Evolutionary conservation across 1,139 yeast species (phyloP).

Genomic region (Eremothecium coryli): DNA sequence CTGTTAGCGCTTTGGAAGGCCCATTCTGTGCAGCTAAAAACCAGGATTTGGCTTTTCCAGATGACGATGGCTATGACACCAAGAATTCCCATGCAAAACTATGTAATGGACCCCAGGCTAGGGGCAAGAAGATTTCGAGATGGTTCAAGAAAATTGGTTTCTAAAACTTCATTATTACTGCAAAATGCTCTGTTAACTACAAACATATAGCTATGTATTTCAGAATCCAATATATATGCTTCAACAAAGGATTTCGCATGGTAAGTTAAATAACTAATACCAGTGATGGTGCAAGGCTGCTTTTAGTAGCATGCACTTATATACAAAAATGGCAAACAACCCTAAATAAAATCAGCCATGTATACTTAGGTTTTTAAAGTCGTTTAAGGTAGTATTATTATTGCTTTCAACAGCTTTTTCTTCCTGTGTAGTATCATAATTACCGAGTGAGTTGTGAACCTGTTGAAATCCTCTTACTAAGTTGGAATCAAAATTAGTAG

Average conservation of each 20-base stretch:
- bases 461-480: conserved; percentile 9
- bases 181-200: no score
- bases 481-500: conserved; percentile 12
- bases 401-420: conserved; percentile 2
- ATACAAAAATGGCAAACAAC: no score
- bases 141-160: conserved; percentile 2
- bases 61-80: conserved; percentile 1
- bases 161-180: no score
- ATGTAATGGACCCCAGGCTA: background rate
- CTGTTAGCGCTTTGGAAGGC: background rate
- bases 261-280: no score
- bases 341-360: background rate
- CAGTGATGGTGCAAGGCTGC: no score
- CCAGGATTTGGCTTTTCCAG: background rate
- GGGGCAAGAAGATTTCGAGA: background rate
- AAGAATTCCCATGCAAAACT: background rate
- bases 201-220: no score
- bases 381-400: background rate
- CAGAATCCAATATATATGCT: no score
- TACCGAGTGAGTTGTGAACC: conserved; percentile 7
- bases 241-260: no score
- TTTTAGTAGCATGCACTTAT: no score
- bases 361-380: conserved; percentile 6
- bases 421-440: conserved; percentile 7
- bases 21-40: background rate